Evolutionary conservation across 2,329 filamentous ascomycete species (phyloP), one percentile per base, ranked within the genome.

Genomic region (Hirsutella rhossiliensis): DNA sequence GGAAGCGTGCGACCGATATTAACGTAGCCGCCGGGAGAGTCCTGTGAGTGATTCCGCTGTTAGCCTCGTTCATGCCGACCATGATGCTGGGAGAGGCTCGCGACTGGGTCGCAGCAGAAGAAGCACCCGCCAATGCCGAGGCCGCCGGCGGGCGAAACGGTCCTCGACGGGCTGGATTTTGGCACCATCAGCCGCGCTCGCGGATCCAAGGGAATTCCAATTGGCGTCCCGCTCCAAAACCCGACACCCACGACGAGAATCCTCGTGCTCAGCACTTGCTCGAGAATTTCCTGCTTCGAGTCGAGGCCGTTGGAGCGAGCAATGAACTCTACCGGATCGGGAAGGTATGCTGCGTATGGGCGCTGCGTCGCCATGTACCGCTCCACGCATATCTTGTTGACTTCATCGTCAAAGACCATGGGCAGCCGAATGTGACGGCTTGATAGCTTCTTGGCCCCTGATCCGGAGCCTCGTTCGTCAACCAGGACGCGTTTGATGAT

Each of bases 311-410:
- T 68, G 42, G 59, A 62, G 31, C 58, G 54, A 5, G 51, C 52
- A 7, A 63, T 48, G 44, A 78, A 82, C 1, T 71, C 66, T 32
- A 80, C 63, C 40, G 78, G 78, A 51, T 78, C 72, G 0, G 77
- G 77, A 0, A 81, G 61, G 47, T 79, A 82, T 1, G 72, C 66
- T 1, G 78, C 78, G 27, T 75, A 69, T 2, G 73, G 71, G 2
- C 77, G 65, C 47, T 77, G 73, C 4, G 73, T 78, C 27, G 71
- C 69, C 62, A 75, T 77, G 55, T 82, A 81, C 11, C 76, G 65
- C 45, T 73, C 30, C 4, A 40, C 17, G 9, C 34, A 30, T 4
- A 23, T 23, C 17, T 38, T 30, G 36, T 43, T 43, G 28, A 40
- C 36, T 18, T 32, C 19, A 18, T 43, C 42, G 15, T 43, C 42